Evolutionary conservation across 805 yeast genomes (phyloP), one percentile per base, ranked within the genome.

Genomic region (Kodamaea leandrae): DNA sequence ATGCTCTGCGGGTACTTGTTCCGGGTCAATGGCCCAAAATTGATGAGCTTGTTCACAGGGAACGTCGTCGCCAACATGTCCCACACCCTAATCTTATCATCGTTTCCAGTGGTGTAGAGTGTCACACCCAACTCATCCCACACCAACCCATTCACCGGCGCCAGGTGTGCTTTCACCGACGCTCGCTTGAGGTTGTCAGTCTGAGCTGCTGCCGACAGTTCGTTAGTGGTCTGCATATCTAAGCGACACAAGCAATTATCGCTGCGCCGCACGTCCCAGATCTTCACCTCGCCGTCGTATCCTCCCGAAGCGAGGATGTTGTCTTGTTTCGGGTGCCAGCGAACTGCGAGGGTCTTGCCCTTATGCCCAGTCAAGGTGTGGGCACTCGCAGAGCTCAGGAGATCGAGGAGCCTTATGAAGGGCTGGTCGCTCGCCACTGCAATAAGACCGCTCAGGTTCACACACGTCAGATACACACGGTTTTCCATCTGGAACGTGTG

Each of bases 241-340:
- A 87, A 60, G 12, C 80, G 71, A 32, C 80, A 72, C 17, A 86
- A 59, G 52, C 87, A 82, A 25, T 83, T 74, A 13, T 71, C 68
- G 17, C 86, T 77, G 36, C 84, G 64, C 35, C 98, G 64, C 8
- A 88, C 74, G 57, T 90, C 98, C 97, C 97, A 90, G 0, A 90
- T 56, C 39, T 85, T 73, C 6, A 85, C 81, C 34, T 82, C 82
- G 0, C 97, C 96, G 50, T 83, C 87, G 13, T 78, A 74, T 15
- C 91, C 89, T 1, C 96, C 96, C 3, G 88, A 74, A 0, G 90
- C 89, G 2, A 90, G 64, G 3, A 84, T 46, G 51, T 83, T 63
- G 0, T 78, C 61, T 46, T 76, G 65, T 6, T 65, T 63, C 0
- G 96, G 96, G 34, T 85, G 83, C 91, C 95, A 88, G 52, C 80